Evolutionary conservation across 2,329 filamentous ascomycete genomes (phyloP).

Genomic region (Trichoderma citrinoviride): DNA sequence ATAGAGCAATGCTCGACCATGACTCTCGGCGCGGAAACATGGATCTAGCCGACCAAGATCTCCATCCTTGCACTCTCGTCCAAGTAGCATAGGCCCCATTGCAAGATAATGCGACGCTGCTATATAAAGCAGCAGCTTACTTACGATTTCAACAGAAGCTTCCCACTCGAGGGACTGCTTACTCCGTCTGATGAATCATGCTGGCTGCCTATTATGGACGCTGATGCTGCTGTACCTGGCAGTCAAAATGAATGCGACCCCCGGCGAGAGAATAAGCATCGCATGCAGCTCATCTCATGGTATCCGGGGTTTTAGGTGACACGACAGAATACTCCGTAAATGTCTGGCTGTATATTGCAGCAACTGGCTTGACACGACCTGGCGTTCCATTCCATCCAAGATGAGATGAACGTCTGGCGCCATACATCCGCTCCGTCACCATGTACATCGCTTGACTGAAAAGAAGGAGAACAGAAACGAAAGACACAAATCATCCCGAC

Average conservation of each 20-base stretch:
- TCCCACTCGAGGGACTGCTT: not conserved
- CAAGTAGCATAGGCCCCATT: not conserved
- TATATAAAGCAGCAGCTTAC: not conserved
- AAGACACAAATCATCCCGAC: not conserved
- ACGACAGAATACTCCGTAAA: not conserved
- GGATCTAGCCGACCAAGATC: constrained; percentile 1
- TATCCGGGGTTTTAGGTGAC: not conserved
- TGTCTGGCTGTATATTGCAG: not conserved
- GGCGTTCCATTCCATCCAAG: not conserved
- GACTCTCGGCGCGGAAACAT: not conserved
- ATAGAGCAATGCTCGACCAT: too few relatives aligned
- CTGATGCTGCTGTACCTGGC: not conserved
- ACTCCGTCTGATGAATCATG: not conserved
- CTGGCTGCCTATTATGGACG: not conserved
- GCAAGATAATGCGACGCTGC: not conserved
- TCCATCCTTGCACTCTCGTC: not conserved
- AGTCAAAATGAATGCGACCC: not conserved
- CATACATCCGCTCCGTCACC: not conserved
- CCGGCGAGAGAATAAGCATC: not conserved
- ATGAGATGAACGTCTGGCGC: not conserved
- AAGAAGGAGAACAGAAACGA: not conserved
- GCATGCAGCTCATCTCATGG: not conserved
- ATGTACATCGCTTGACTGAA: not conserved
- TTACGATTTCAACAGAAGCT: not conserved
- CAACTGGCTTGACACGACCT: not conserved